Evolutionary conservation across 768 basidiomycete genomes (phyloP).

Genomic region (Tulasnella sp.): DNA sequence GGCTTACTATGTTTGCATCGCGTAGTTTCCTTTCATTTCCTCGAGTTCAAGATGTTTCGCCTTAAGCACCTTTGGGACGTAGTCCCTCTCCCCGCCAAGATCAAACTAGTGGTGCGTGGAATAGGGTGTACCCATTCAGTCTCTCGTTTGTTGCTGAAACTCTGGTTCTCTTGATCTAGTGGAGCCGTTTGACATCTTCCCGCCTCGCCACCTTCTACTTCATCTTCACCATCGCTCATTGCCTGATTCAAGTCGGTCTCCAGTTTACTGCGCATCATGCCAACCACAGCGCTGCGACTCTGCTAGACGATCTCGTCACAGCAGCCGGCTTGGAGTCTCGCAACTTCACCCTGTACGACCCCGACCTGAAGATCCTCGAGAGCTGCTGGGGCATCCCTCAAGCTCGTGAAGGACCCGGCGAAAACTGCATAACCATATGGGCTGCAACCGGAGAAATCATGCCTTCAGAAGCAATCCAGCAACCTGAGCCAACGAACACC

Average conservation of each 20-base stretch:
- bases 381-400: conserved; percentile 23
- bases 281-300: conserved; percentile 61
- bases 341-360: conserved; percentile 29
- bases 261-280: conserved; percentile 68
- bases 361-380: conserved; percentile 23
- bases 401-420: neutral
- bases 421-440: conserved; percentile 25
- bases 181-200: conserved; percentile 61
- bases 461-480: neutral
- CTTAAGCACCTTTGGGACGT: conserved; percentile 47
- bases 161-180: conserved; percentile 5
- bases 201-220: conserved; percentile 68
- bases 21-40: neutral
- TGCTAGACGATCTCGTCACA: conserved; percentile 55
- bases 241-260: conserved; percentile 66
- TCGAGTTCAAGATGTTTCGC: conserved; percentile 45
- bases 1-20: neutral
- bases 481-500: neutral
- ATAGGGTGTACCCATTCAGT: neutral
- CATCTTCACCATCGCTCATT: conserved; percentile 66
- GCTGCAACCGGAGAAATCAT: neutral
- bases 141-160: neutral
- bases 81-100: conserved; percentile 47
- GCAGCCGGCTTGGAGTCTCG: conserved; percentile 15
- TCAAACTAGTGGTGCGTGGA: conserved; percentile 56